Conservation (phyloP, 805 yeast species). For the Saccharomycopsis fibuligera region DNA sequence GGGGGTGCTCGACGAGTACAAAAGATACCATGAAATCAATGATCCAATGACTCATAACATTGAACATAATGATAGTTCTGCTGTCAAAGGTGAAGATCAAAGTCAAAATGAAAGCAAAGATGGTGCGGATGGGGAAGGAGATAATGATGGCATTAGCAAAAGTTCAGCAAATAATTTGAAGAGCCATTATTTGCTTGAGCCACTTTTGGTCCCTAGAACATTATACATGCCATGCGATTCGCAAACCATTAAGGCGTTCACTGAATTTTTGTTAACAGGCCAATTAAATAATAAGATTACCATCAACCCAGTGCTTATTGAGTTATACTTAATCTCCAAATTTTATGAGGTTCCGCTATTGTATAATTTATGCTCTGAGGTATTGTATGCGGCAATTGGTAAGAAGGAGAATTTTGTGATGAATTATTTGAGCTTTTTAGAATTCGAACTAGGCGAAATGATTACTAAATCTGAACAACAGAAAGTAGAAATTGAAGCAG, state of each 20-base stretch:
- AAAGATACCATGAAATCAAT: neutral
- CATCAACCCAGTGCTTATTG: slow-evolving; percentile 51
- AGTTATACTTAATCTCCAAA: slow-evolving; percentile 34
- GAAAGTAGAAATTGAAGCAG: slow-evolving; percentile 36
- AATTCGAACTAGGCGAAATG: slow-evolving; percentile 25
- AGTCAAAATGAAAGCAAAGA: neutral
- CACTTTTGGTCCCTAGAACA: slow-evolving; percentile 59
- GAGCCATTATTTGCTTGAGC: slow-evolving; percentile 38
- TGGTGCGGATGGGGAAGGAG: neutral
- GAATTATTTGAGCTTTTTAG: slow-evolving; percentile 26
- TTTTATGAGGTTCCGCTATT: slow-evolving; percentile 63
- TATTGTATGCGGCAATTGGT: slow-evolving; percentile 59
- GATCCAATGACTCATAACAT: neutral
- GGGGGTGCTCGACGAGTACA: slow-evolving; percentile 1
- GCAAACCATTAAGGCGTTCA: slow-evolving; percentile 53
- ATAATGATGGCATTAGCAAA: neutral
- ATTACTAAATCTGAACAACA: slow-evolving; percentile 25
- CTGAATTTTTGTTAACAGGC: slow-evolving; percentile 73
- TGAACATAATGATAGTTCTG: neutral
- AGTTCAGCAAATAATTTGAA: neutral
- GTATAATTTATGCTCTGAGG: slow-evolving; percentile 61
- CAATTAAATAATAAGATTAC: slow-evolving; percentile 68
- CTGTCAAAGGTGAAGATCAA: neutral
- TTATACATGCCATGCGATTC: slow-evolving; percentile 64
- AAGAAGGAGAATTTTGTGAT: slow-evolving; percentile 49